Evolutionary conservation across 1,139 yeast genomes (phyloP).

Genomic region (Sugiyamaella castrensis): DNA sequence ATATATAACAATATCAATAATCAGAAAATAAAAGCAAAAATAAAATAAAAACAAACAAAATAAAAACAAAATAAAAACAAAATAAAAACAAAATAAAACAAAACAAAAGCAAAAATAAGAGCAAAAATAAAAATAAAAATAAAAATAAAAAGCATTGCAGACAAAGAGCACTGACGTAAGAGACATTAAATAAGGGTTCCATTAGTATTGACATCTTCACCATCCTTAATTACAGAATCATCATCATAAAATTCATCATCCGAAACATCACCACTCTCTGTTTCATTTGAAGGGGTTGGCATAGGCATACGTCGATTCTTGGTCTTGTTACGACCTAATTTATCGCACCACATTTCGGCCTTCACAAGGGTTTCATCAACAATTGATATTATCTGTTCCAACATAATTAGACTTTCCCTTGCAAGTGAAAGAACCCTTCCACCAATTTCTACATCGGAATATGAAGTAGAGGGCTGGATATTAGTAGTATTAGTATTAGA

Average conservation of each 20-base stretch:
- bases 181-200: not conserved
- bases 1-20: too few relatives aligned
- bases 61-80: too few relatives aligned
- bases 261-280: conserved; percentile 2
- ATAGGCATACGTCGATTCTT: not conserved
- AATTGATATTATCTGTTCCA: conserved; percentile 73
- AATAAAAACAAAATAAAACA: too few relatives aligned
- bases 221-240: conserved; percentile 5
- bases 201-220: not conserved
- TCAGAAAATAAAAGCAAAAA: too few relatives aligned
- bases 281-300: too few relatives aligned
- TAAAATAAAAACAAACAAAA: too few relatives aligned
- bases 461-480: conserved; percentile 9
- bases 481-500: not conserved
- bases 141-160: too few relatives aligned
- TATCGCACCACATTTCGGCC: conserved; percentile 73
- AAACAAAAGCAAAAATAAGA: too few relatives aligned
- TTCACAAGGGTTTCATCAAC: conserved; percentile 79
- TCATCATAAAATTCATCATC: conserved; percentile 9
- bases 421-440: conserved; percentile 78
- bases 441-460: conserved; percentile 46
- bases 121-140: too few relatives aligned
- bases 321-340: conserved; percentile 23
- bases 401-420: conserved; percentile 85
- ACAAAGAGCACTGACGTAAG: not conserved